These are phyloP conservation scores for Pseudogymnoascus sp. DNA, from an alignment of 2,329 filamentous ascomycete species.

Conservation along the genomic window DNA sequence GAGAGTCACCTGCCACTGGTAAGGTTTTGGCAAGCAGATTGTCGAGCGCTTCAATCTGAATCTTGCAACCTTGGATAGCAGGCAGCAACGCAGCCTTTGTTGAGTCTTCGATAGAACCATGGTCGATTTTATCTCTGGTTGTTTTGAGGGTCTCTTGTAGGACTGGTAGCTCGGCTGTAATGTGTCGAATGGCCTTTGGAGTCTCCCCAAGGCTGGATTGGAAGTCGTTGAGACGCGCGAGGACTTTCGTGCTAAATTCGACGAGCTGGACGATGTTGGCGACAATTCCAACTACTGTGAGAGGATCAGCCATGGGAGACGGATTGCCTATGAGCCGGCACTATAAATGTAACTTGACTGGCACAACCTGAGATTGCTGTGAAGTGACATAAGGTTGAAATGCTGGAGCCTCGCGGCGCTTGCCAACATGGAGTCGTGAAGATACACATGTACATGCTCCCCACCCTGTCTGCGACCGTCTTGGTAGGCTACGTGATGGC, in stretches of 20 bases:
- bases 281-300: conserved; percentile 15
- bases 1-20: too few relatives aligned
- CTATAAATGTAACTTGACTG: too few relatives aligned
- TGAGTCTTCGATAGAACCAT: conserved; percentile 1
- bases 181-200: conserved; percentile 2
- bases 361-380: too few relatives aligned
- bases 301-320: too few relatives aligned
- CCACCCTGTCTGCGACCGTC: too few relatives aligned
- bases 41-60: conserved; percentile 7
- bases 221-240: conserved; percentile 9
- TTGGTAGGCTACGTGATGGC: too few relatives aligned
- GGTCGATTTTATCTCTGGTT: conserved; percentile 2
- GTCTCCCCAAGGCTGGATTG: conserved; percentile 1
- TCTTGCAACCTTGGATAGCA: conserved; percentile 5
- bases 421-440: too few relatives aligned
- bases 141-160: conserved; percentile 7
- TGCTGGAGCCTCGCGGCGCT: too few relatives aligned
- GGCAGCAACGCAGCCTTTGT: conserved; percentile 1
- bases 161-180: conserved; percentile 9
- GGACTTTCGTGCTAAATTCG: conserved; percentile 12
- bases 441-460: too few relatives aligned
- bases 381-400: too few relatives aligned
- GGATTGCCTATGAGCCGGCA: too few relatives aligned
- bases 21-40: too few relatives aligned
- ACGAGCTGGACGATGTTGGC: conserved; percentile 18